These are phyloP conservation scores for Paraleonurus japonicus DNA, from an alignment of 257 asterid species.

Conservation along the genomic window DNA sequence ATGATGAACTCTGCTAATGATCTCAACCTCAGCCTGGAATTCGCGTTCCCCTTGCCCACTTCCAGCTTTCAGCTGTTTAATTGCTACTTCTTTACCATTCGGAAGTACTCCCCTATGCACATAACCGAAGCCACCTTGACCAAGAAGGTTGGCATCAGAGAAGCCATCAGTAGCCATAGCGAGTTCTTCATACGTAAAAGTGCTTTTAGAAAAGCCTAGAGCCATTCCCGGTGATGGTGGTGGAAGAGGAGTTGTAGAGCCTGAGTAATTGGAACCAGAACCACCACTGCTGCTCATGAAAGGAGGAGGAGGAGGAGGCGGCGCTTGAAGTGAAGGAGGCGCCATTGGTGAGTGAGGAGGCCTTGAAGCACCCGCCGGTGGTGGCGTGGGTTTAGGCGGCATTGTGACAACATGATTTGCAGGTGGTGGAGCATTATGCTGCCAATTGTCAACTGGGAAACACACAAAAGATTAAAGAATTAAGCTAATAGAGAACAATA, in stretches of 20 bases:
- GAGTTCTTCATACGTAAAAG: slow-evolving; percentile 76
- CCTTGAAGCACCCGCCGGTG: slow-evolving; percentile 52
- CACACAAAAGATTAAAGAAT: not conserved
- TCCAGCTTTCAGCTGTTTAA: slow-evolving; percentile 86
- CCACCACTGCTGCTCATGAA: slow-evolving; percentile 72
- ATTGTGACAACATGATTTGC: slow-evolving; percentile 41
- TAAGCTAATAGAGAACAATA: not conserved
- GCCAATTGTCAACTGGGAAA: slow-evolving; percentile 68
- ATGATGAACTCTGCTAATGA: slow-evolving; percentile 94
- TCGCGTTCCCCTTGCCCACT: slow-evolving; percentile 97
- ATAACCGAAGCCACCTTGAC: slow-evolving; percentile 97
- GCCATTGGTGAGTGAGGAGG: slow-evolving; percentile 53
- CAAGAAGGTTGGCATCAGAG: slow-evolving; percentile 84
- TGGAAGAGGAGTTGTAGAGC: slow-evolving; percentile 49
- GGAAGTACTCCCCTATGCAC: slow-evolving; percentile 89
- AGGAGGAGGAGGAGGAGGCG: slow-evolving; percentile 52
- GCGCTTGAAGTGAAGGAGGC: slow-evolving; percentile 42
- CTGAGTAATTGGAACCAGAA: slow-evolving; percentile 72
- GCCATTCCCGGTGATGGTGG: slow-evolving; percentile 66
- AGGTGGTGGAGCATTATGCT: slow-evolving; percentile 54
- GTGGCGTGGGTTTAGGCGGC: slow-evolving; percentile 55
- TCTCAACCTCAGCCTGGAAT: slow-evolving; percentile 95
- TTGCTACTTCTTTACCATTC: slow-evolving; percentile 82
- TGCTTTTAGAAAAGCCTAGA: slow-evolving; percentile 66
- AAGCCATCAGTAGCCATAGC: slow-evolving; percentile 90